Conservation (phyloP, 2,329 filamentous ascomycete species). For the Bimuria novae-zelandiae region DNA sequence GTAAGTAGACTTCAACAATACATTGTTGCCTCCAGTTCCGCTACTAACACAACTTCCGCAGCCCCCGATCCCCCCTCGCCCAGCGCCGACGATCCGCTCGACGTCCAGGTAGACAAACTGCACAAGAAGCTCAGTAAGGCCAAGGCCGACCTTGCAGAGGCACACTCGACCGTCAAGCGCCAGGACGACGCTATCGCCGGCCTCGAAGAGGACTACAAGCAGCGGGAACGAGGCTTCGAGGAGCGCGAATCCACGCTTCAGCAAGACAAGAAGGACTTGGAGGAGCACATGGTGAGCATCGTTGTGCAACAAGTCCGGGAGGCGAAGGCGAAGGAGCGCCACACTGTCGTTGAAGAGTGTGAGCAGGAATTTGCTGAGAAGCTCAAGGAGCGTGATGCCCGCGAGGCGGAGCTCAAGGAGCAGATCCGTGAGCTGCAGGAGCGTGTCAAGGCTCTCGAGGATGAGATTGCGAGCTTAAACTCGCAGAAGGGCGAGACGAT, state of each 20-base stretch:
- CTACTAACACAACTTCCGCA: constrained; percentile 28
- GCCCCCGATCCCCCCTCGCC: constrained; percentile 33
- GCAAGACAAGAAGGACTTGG: constrained; percentile 46
- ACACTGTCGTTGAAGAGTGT: constrained; percentile 41
- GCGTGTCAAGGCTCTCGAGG: constrained; percentile 37
- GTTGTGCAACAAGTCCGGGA: constrained; percentile 49
- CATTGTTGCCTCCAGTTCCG: neutral
- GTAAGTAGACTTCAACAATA: constrained; percentile 13
- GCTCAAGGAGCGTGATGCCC: constrained; percentile 30
- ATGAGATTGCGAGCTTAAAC: constrained; percentile 24
- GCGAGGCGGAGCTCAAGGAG: constrained; percentile 31
- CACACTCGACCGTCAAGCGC: constrained; percentile 36
- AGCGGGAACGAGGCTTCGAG: constrained; percentile 36
- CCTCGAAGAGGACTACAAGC: constrained; percentile 41
- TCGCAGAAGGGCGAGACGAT: constrained; percentile 15
- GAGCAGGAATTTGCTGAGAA: constrained; percentile 40
- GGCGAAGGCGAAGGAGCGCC: constrained; percentile 44
- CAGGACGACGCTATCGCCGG: constrained; percentile 21
- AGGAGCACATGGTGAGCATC: constrained; percentile 49
- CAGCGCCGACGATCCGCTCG: constrained; percentile 32
- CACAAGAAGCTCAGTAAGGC: constrained; percentile 36
- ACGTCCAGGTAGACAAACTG: constrained; percentile 39
- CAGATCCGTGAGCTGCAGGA: constrained; percentile 34
- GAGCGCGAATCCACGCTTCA: constrained; percentile 36
- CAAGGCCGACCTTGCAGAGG: constrained; percentile 41